A percentile compares a stretch with the other conserved stretches of the same genome.
Conservation (phyloP, 2,329 filamentous ascomycete species). For the Pyrenochaeta sp. region DNA sequence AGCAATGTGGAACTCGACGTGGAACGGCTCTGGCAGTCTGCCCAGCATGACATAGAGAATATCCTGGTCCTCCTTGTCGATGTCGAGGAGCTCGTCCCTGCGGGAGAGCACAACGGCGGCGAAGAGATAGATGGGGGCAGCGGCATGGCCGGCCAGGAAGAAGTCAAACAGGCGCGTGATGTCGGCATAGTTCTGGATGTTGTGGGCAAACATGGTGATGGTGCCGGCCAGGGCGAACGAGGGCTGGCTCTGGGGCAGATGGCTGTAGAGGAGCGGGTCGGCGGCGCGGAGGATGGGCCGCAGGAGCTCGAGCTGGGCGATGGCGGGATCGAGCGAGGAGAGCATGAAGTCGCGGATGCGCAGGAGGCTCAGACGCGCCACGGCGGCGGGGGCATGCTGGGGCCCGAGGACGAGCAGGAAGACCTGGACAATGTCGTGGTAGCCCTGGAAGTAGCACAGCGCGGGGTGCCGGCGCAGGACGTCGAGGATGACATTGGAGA, state of each 20-base stretch:
- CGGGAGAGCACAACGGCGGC: conserved; percentile 77
- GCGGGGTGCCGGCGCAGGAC: conserved; percentile 82
- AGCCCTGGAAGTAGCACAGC: conserved; percentile 97
- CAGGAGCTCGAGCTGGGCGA: conserved; percentile 85
- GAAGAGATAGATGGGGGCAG: conserved; percentile 89
- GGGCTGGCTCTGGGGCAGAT: conserved; percentile 80
- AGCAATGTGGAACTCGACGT: conserved; percentile 79
- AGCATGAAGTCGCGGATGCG: conserved; percentile 98
- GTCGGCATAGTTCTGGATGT: conserved; percentile 86
- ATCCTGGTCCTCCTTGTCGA: conserved; percentile 76
- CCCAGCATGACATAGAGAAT: conserved; percentile 90
- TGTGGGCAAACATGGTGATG: conserved; percentile 94
- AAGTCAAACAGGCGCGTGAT: conserved; percentile 94
- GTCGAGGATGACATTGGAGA: conserved; percentile 80
- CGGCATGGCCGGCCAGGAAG: conserved; percentile 84
- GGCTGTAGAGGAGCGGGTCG: conserved; percentile 74
- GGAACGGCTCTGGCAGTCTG: conserved; percentile 81
- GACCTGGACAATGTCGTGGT: conserved; percentile 98
- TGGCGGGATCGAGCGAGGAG: conserved; percentile 79
- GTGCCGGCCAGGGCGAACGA: conserved; percentile 95
- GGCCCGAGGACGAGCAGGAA: conserved; percentile 83
- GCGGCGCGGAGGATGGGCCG: conserved; percentile 78
- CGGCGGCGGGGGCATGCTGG: conserved; percentile 65
- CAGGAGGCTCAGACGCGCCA: conserved; percentile 84
- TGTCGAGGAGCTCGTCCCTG: conserved; percentile 82